Conservation (phyloP, 257 asterid species). For the Cruciata laevipes region DNA sequence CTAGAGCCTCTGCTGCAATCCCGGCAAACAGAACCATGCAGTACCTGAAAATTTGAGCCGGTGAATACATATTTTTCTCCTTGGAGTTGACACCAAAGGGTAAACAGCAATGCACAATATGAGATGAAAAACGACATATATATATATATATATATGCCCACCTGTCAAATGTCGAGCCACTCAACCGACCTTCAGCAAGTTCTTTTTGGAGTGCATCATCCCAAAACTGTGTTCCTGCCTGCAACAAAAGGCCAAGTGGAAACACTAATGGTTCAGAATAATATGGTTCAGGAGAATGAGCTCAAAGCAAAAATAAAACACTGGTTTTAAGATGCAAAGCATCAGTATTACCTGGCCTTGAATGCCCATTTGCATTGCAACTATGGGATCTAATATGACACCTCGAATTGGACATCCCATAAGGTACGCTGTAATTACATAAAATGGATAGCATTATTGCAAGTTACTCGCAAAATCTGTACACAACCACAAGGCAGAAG, state of each 20-base stretch:
- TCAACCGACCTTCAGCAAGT: conserved; percentile 81
- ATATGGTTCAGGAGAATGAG: too few relatives aligned
- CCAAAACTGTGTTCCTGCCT: conserved; percentile 99
- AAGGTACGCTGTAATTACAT: conserved; percentile 64
- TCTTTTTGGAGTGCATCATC: conserved; percentile 87
- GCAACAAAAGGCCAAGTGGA: conserved; percentile 23
- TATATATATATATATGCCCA: conserved; percentile 12
- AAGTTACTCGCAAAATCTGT: neutral
- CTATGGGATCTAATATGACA: conserved; percentile 79
- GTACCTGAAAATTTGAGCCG: conserved; percentile 49
- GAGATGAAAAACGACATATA: neutral
- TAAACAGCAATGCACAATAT: neutral
- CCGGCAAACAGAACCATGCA: conserved; percentile 99
- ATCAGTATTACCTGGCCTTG: conserved; percentile 79
- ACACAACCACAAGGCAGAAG: neutral
- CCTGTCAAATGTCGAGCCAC: conserved; percentile 95
- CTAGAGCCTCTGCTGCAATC: conserved; percentile 93
- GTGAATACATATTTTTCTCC: neutral
- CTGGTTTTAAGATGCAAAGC: neutral
- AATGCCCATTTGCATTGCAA: conserved; percentile 94
- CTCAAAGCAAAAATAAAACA: neutral
- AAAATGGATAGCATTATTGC: neutral
- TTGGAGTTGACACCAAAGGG: neutral
- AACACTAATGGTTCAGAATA: too few relatives aligned
- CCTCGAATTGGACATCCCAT: conserved; percentile 98